Conservation (phyloP, 176 grass and related monocot genomes). For the Bromus sterilis region DNA sequence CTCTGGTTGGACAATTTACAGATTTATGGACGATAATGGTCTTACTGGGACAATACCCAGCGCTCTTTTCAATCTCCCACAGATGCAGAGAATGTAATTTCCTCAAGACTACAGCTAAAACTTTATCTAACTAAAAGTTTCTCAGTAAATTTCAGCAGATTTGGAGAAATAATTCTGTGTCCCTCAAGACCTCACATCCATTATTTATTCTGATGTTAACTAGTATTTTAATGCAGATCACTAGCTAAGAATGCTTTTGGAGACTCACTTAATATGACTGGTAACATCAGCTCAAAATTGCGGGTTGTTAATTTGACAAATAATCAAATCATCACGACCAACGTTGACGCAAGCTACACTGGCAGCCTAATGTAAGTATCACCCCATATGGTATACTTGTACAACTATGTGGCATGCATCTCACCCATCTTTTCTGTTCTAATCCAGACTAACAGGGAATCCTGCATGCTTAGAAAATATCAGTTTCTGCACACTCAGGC, state of each 20-base stretch:
- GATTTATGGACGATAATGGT: conserved; percentile 33
- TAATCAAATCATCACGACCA: conserved; percentile 10
- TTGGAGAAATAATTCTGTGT: neutral
- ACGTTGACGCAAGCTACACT: conserved; percentile 7
- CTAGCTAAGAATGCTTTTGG: conserved; percentile 41
- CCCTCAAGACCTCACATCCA: neutral
- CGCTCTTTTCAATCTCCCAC: conserved; percentile 36
- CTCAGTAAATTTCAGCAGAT: neutral
- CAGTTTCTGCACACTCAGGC: conserved; percentile 6
- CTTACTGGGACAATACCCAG: conserved; percentile 49
- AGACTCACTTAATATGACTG: conserved; percentile 23
- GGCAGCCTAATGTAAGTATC: conserved; percentile 45
- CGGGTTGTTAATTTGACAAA: conserved; percentile 50
- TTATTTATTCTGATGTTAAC: neutral
- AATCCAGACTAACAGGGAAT: conserved; percentile 43
- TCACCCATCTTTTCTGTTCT: neutral
- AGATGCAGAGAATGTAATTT: conserved; percentile 68
- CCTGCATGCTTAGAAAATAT: conserved; percentile 15
- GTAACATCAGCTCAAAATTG: conserved; percentile 26
- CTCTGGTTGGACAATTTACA: conserved; percentile 16
- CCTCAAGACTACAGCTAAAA: neutral
- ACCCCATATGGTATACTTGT: neutral
- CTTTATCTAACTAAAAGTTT: neutral
- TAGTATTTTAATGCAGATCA: conserved; percentile 34
- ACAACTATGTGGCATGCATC: neutral